Conservation (phyloP, 345 rosid genomes). For the Populus simonii region DNA sequence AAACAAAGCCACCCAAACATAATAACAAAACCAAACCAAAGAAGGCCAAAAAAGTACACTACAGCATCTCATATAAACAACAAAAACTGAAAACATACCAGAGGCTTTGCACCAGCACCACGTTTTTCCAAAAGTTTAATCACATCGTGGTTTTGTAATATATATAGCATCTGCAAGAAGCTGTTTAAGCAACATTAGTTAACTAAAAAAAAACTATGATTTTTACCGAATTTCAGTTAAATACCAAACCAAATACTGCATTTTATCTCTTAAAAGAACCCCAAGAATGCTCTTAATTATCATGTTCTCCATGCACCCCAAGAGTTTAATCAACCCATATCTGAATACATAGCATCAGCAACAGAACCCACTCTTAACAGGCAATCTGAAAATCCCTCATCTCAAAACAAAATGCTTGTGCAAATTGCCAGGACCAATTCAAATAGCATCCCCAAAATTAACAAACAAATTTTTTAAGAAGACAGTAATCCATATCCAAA, state of each 20-base stretch:
- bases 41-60: not conserved
- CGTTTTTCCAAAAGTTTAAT: conserved; percentile 70
- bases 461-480: too few species aligned
- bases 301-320: not conserved
- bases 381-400: not conserved
- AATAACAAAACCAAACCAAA: too few species aligned
- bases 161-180: conserved; percentile 90
- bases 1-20: not conserved
- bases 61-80: not conserved
- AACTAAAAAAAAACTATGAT: not conserved
- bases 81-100: conserved; percentile 41
- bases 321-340: not conserved
- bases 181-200: conserved; percentile 47
- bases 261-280: too few species aligned
- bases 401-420: not conserved
- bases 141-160: conserved; percentile 67
- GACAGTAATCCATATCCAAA: not conserved
- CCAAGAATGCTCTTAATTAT: not conserved
- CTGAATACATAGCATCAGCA: not conserved
- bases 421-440: not conserved
- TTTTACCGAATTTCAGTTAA: not conserved
- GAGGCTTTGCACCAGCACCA: conserved; percentile 61
- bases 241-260: not conserved
- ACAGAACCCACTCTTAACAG: not conserved
- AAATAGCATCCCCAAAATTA: not conserved